These are phyloP conservation scores for Flaveria linearis DNA, from an alignment of 129 eudicot species.

Conservation along the genomic window DNA sequence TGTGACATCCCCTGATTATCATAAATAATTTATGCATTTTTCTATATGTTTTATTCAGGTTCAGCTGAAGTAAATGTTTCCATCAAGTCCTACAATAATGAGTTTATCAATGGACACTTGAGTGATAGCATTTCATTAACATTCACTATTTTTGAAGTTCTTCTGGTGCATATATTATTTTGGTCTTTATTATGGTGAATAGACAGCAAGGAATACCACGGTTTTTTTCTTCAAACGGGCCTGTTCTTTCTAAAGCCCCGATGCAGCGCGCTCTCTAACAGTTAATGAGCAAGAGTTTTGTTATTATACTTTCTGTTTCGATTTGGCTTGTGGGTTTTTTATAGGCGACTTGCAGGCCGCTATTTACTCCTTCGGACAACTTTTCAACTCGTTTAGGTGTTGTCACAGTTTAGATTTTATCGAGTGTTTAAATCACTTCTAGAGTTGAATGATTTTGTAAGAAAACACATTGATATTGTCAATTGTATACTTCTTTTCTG, in stretches of 20 bases:
- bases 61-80: constrained; percentile 75
- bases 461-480: not conserved
- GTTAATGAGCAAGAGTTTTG: not conserved
- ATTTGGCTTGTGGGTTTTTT: constrained; percentile 11
- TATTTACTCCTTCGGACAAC: not conserved
- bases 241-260: not conserved
- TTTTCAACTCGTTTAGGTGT: constrained; percentile 2
- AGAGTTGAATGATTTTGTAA: constrained; percentile 18
- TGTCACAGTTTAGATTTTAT: not conserved
- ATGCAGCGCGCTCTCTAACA: not conserved
- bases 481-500: not conserved
- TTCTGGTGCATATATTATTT: constrained; percentile 29
- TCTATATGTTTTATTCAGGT: constrained; percentile 45
- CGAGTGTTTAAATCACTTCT: constrained; percentile 1
- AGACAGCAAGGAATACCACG: not conserved
- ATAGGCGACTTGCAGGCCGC: not conserved
- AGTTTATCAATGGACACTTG: constrained; percentile 59
- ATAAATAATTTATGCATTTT: constrained; percentile 2
- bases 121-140: constrained; percentile 48
- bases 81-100: constrained; percentile 56
- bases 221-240: not conserved
- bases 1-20: not conserved
- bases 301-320: not conserved
- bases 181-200: constrained; percentile 28
- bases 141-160: constrained; percentile 10